Base-by-base conservation (phyloP, 768 basidiomycete genomes). In the Rickenella mellea region DNA sequence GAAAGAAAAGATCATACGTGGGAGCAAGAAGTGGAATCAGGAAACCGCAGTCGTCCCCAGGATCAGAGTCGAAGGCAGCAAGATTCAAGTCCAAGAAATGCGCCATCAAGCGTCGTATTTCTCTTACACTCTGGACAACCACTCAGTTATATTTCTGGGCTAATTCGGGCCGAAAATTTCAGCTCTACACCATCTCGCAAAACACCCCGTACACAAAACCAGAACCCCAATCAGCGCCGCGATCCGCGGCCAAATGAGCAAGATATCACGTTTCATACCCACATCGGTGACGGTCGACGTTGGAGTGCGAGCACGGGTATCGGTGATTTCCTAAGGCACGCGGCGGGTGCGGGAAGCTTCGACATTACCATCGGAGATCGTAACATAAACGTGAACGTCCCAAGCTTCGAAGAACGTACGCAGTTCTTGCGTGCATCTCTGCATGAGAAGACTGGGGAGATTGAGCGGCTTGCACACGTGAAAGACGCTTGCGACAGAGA, bases 101-200 rank as follows among this genome's bases (percentile, higher is more conserved):
- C 9, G 15, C 19, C 15, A 15, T 22, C 19, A 6, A 36, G 33
- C 33, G 33, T 49, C 7, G 75, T 81, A 4, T 71, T 82, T 46
- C 70, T 83, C 5, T 65, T 83, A 0, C 81, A 83, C 46, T 80
- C 80, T 4, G 73, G 76, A 0, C 81, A 83, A 49, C 81, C 80
- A 0, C 69, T 83, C 5, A 78, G 76, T 1, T 80, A 85, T 52
- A 65, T 79, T 36, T 65, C 70, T 38, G 62, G 72, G 10, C 70
- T 82, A 29, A 78, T 83, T 20, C 57, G 66, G 4, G 66, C 71
- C 6, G 56, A 54, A 25, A 41, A 43, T 43, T 5, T 42, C 35
- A 22, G 12, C 20, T 5, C 2, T 40, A 43, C 39, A 6, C 5
- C 10, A 12, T 14, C 25, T 19, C 19, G 39, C 39, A 14, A 30